phyloP scores from a whole-genome alignment of 2,329 filamentous ascomycete genomes.

The Aspergillus candidus region DNA sequence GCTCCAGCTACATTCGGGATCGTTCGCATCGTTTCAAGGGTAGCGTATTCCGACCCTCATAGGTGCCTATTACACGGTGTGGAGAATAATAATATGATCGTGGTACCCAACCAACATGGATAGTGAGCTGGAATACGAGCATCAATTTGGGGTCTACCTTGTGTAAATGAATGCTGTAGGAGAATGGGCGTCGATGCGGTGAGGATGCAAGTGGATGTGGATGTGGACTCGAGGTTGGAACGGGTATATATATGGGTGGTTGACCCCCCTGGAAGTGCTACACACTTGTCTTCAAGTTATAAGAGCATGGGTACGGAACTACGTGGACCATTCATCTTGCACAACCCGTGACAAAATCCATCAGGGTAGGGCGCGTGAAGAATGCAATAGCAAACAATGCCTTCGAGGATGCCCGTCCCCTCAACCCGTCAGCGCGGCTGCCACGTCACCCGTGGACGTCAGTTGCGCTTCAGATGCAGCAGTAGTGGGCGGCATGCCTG shows the following conservation, averaged over 20 bases:
- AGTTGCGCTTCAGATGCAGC: slow-evolving; percentile 21
- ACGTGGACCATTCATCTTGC: slow-evolving; percentile 26
- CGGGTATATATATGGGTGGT: slow-evolving; percentile 5
- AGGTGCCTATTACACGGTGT: no score
- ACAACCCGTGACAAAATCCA: slow-evolving; percentile 9
- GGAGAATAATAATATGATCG: no score
- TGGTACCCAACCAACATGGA: no score
- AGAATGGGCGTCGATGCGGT: no score
- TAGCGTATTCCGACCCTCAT: no score
- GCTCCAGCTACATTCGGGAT: no score
- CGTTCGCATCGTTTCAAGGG: no score
- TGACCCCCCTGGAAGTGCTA: no score
- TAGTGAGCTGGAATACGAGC: no score
- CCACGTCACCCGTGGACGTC: slow-evolving; percentile 29
- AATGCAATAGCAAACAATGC: slow-evolving; percentile 14
- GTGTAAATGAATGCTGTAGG: no score
- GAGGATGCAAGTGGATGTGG: background rate
- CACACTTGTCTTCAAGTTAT: no score
- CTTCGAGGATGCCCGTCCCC: slow-evolving; percentile 17
- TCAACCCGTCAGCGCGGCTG: slow-evolving; percentile 19
- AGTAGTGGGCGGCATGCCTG: slow-evolving; percentile 7
- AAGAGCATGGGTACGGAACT: slow-evolving; percentile 8
- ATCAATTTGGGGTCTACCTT: no score
- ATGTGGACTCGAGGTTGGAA: slow-evolving; percentile 1
- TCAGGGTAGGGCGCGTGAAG: slow-evolving; percentile 13